Evolutionary conservation across 2,329 filamentous ascomycete genomes (phyloP), one percentile per base, ranked within the genome.

Genomic region (Fusarium concolor): DNA sequence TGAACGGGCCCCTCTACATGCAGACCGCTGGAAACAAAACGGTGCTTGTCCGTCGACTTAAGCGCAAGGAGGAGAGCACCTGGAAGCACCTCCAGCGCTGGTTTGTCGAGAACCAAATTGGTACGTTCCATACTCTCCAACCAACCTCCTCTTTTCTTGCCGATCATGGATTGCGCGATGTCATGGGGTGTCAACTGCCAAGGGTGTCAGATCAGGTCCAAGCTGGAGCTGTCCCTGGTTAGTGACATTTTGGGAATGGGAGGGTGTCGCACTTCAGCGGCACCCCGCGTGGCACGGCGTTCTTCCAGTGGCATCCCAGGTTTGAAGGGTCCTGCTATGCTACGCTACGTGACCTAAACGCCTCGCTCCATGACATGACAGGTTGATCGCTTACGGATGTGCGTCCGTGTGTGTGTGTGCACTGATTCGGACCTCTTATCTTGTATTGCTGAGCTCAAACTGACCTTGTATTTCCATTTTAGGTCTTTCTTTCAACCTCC

Each of bases 401-500:
- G 49, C 55, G 52, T 62, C 51, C 38, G 52, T 58, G 58, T 57
- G 61, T 58, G 58, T 57, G 61, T 53, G 37, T 53, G 55, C 45
- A 45, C 42, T 38, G 65, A 64, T 51, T 20, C 43, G 24, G 37
- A 31, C 54, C 29, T 62, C 26, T 54, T 33, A 49, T 46, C 14
- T 51, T 55, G 33, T 50, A 42, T 49, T 38, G 33, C 26, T 31
- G 44, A 58, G 38, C 38, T 42, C n/a, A 17, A 71, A 57, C 76
- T 79, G 63, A 78, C 66, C 46, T 49, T 31, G 15, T 37, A 35
- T 54, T 43, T 33, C 35, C 44, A 33, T 51, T 17, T 35, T 62
- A 83, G 94, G 93, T 63, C 88, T 97, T 70, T 93, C 93, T 14
- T 86, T 96, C 78, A 97, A 96, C 78, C 89, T 96, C 60, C 84